A percentile compares a stretch with the other conserved stretches of the same genome.
These are phyloP conservation scores for Plenodomus tracheiphilus DNA, from an alignment of 2,329 filamentous ascomycete genomes.

Conservation along the genomic window DNA sequence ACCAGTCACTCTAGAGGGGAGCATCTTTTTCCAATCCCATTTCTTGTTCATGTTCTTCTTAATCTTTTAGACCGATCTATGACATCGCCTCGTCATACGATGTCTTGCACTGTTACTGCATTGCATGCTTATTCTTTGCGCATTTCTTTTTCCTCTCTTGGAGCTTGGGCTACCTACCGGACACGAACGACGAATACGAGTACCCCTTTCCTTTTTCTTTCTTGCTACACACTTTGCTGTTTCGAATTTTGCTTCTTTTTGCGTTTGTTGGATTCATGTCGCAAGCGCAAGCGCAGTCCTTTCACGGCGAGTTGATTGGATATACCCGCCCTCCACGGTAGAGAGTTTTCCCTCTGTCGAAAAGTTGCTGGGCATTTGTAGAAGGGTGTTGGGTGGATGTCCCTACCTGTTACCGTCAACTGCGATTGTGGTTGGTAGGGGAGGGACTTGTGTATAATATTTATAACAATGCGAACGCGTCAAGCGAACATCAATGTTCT, in stretches of 20 bases:
- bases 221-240: background rate
- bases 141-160: conserved; percentile 15
- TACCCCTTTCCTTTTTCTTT: conserved; percentile 14
- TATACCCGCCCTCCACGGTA: background rate
- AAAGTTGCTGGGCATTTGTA: background rate
- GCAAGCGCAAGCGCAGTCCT: too few species aligned
- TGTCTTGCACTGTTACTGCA: conserved; percentile 20
- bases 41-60: conserved; percentile 24
- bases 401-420: background rate
- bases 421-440: background rate
- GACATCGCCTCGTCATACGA: conserved; percentile 21
- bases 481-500: background rate
- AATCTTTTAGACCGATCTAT: conserved; percentile 32
- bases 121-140: conserved; percentile 22
- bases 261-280: background rate
- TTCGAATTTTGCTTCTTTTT: background rate
- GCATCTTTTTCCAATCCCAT: conserved; percentile 11
- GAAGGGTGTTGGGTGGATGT: background rate
- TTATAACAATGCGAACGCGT: background rate
- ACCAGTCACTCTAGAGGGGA: conserved; percentile 24
- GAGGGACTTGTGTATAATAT: background rate
- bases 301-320: background rate
- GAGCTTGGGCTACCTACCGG: conserved; percentile 4
- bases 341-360: background rate
- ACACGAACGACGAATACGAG: conserved; percentile 18